Percentiles rank a stretch among this genome's conserved stretches.
phyloP scores from a whole-genome alignment of 2,329 filamentous ascomycete species.

The Neofusicoccum cordaticola region DNA sequence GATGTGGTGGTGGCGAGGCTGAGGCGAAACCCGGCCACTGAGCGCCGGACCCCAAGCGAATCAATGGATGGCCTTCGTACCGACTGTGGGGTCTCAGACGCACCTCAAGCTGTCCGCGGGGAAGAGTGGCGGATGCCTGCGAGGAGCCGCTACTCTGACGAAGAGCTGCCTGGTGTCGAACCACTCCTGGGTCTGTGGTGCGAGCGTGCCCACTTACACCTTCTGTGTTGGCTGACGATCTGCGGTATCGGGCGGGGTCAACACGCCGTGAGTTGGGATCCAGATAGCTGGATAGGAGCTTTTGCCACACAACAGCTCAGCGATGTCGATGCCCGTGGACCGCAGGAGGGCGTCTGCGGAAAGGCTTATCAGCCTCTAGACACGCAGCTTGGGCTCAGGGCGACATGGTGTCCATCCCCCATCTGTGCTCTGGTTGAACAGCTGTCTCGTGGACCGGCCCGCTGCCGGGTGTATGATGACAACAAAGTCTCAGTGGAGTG shows the following conservation, averaged over 20 bases:
- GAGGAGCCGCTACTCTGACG: neutral
- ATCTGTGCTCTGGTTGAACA: neutral
- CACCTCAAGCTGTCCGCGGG: constrained; percentile 1
- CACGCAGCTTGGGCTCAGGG: neutral
- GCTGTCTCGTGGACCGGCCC: neutral
- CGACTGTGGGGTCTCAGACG: neutral
- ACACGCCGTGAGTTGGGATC: neutral
- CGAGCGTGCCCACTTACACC: neutral
- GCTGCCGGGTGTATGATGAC: neutral
- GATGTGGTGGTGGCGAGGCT: neutral
- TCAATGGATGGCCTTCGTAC: neutral
- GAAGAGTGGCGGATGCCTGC: neutral
- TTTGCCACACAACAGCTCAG: constrained; percentile 1
- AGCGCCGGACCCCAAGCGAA: neutral
- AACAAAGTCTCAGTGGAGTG: neutral
- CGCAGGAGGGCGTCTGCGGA: neutral
- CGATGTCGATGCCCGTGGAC: neutral
- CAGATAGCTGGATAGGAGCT: neutral
- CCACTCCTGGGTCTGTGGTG: constrained; percentile 8
- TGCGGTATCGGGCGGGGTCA: neutral
- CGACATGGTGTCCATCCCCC: neutral
- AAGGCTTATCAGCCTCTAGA: neutral
- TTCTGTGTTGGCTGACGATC: constrained; percentile 9
- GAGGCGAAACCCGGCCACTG: neutral
- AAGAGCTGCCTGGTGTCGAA: neutral